phyloP scores from a whole-genome alignment of 306 rosid species.

The Malus asiatica region DNA sequence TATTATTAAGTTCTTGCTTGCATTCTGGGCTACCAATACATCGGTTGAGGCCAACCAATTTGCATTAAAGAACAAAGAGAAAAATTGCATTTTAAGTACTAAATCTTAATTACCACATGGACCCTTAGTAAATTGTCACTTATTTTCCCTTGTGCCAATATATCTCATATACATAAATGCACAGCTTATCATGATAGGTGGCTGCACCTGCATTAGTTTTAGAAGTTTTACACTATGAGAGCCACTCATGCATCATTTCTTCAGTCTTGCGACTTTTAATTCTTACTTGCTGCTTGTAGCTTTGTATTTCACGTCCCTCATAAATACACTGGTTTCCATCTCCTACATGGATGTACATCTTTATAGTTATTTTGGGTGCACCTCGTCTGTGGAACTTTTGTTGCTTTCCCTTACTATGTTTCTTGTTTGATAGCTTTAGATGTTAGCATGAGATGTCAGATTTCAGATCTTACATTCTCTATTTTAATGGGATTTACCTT shows the following conservation, averaged over 20 bases:
- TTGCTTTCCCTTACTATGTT: background rate
- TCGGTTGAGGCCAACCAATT: background rate
- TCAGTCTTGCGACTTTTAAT: background rate
- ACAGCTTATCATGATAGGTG: background rate
- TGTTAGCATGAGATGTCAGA: background rate
- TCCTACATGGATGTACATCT: background rate
- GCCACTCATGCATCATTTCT: background rate
- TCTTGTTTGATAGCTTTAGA: conserved; percentile 3
- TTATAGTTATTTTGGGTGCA: background rate
- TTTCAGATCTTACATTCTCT: conserved; percentile 7
- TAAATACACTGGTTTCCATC: background rate
- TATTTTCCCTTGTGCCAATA: background rate
- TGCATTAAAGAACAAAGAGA: background rate
- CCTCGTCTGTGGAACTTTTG: background rate
- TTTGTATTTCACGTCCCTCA: background rate
- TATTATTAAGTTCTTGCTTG: background rate
- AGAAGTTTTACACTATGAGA: background rate
- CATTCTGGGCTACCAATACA: background rate
- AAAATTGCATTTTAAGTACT: background rate
- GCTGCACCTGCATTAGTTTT: background rate
- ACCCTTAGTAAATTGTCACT: background rate
- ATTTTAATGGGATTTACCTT: conserved; percentile 20
- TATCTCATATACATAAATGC: background rate
- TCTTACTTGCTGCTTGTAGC: background rate
- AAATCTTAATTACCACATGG: background rate